phyloP scores from a whole-genome alignment of 2,329 filamentous ascomycete genomes.

The Incumbomyces lentus region DNA sequence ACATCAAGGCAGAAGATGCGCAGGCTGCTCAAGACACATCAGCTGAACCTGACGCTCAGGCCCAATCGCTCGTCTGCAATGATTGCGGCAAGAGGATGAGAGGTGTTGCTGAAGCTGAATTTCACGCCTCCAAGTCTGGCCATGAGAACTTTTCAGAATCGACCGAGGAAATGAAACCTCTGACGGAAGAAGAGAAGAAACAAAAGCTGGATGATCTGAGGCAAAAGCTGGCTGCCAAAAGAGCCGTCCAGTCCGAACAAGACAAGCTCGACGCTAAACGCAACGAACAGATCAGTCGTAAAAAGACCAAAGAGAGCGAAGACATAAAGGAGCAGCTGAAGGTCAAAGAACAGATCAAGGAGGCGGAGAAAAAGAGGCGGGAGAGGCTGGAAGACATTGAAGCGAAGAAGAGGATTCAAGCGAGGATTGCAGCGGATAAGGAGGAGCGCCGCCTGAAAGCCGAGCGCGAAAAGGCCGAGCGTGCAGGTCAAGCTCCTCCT shows the following conservation, averaged over 20 bases:
- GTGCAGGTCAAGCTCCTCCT: conserved; percentile 59
- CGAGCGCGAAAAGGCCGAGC: conserved; percentile 71
- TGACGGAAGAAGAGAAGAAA: conserved; percentile 87
- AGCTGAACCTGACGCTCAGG: conserved; percentile 56
- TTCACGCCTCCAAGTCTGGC: conserved; percentile 82
- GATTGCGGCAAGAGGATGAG: conserved; percentile 90
- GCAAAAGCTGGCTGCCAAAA: conserved; percentile 61
- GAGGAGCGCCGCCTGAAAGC: conserved; percentile 76
- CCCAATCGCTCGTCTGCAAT: conserved; percentile 80
- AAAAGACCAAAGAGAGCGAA: conserved; percentile 79
- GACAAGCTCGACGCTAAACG: conserved; percentile 75
- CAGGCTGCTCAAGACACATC: conserved; percentile 50
- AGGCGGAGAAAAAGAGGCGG: conserved; percentile 71
- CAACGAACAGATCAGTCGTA: conserved; percentile 77
- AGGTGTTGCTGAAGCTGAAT: conserved; percentile 69
- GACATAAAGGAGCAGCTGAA: conserved; percentile 82
- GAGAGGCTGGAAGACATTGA: conserved; percentile 81
- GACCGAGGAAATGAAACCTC: conserved; percentile 77
- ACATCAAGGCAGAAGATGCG: conserved; percentile 55
- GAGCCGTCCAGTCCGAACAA: conserved; percentile 53
- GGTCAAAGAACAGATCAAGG: conserved; percentile 84
- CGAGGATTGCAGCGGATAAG: conserved; percentile 91
- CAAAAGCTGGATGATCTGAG: conserved; percentile 66
- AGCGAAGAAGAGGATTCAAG: conserved; percentile 79
- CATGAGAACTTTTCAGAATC: conserved; percentile 90